Base-by-base conservation (phyloP, 2,329 filamentous ascomycete species). In the Colletotrichum karsti region DNA sequence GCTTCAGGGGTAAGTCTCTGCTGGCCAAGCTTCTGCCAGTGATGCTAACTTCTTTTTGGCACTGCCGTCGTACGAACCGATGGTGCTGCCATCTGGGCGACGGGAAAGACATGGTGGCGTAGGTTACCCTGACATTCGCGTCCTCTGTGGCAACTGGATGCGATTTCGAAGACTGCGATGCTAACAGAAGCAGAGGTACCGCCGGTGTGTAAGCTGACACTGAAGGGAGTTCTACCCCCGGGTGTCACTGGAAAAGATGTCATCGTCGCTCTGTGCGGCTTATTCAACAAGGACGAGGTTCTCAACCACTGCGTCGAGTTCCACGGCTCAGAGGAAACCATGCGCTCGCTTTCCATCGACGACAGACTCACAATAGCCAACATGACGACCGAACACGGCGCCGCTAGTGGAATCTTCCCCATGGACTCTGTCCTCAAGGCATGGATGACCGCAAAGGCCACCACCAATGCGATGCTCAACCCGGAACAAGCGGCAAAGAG, bases 181-280 rank as follows among this genome's bases (percentile, higher is more conserved):
- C 33, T 35, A 13, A 35, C 33, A 35, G 33, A 12, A 13, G 33
- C 15, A 35, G 33, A 97, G 81, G 87, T 96, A 24, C 95, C 95
- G 0, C 93, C 94, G 0, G 88, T 97, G 28, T 93, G 92, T 1
- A 91, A 92, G 79, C 88, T 98, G 24, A 95, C 88, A 0, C 85
- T 98, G 10, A 93, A 87, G 0, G 95, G 94, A 7, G 79, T 88
- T 1, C 82, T 97, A 7, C 95, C 93, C 0, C 82, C 83, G 1
- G 95, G 95, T 10, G 94, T 97, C 1, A 94, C 92, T 0, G 95
- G 94, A 30, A 98, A 99, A 80, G 96, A 98, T 78, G 92, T 97
- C 12, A 98, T 98, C 72, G 88, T 98, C 26, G 93, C 94, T 1
- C 86, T 98, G 1, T 97, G 93, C 73, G 93, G 92, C 1, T 81